phyloP scores from a whole-genome alignment of 129 eudicot genomes.

The Pulicaria dysenterica region DNA sequence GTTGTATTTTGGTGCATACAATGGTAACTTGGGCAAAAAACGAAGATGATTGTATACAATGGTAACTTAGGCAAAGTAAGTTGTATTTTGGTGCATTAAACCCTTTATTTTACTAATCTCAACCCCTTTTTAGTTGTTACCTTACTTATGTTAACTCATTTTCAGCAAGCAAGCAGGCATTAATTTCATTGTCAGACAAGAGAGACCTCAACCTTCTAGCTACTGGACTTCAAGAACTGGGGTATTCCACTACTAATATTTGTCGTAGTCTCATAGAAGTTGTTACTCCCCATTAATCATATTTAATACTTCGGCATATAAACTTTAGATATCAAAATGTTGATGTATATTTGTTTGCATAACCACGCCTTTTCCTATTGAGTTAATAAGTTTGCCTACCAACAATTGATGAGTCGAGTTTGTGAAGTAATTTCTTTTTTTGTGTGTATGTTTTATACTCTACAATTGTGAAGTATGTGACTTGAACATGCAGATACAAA shows the following conservation, averaged over 20 bases:
- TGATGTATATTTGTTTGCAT: not conserved
- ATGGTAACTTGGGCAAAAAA: too few relatives aligned
- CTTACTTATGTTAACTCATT: not conserved
- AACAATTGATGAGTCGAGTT: not conserved
- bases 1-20: too few relatives aligned
- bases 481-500: slow-evolving; percentile 54
- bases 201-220: slow-evolving; percentile 74
- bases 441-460: not conserved
- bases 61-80: too few relatives aligned
- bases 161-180: slow-evolving; percentile 74
- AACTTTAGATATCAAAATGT: not conserved
- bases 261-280: not conserved
- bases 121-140: not conserved
- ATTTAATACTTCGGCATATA: not conserved
- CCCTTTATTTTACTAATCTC: not conserved
- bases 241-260: slow-evolving; percentile 45
- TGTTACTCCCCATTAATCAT: not conserved
- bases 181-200: slow-evolving; percentile 92
- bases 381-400: not conserved
- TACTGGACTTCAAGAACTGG: slow-evolving; percentile 82
- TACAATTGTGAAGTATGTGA: slow-evolving; percentile 2
- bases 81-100: not conserved
- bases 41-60: too few relatives aligned
- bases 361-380: not conserved
- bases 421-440: not conserved